phyloP scores from a whole-genome alignment of 129 eudicot genomes.

The Tagetes erecta region DNA sequence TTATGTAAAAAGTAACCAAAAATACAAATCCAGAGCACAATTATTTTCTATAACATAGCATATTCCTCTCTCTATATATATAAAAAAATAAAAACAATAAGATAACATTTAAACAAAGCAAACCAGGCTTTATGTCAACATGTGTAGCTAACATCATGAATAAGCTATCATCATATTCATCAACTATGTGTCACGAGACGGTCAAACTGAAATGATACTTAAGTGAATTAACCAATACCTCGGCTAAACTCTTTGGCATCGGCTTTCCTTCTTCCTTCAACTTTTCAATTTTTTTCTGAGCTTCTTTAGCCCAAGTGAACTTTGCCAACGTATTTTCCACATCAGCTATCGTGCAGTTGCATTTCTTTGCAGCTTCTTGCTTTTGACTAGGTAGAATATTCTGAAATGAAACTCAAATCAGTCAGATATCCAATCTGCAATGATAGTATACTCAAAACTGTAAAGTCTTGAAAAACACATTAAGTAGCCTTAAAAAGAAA shows the following conservation, averaged over 20 bases:
- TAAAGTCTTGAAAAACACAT: background rate
- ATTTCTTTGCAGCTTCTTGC: conserved; percentile 80
- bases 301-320: conserved; percentile 92
- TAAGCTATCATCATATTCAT: conserved; percentile 8
- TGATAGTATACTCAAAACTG: background rate
- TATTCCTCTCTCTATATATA: background rate
- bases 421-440: background rate
- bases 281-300: conserved; percentile 71
- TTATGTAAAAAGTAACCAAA: background rate
- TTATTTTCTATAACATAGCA: background rate
- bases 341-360: conserved; percentile 78
- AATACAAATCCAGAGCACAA: background rate
- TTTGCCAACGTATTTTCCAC: conserved; percentile 81
- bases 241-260: conserved; percentile 77
- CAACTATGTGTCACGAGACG: conserved; percentile 10
- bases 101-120: conserved; percentile 4
- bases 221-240: conserved; percentile 46
- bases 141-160: conserved; percentile 15
- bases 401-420: conserved; percentile 39
- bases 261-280: conserved; percentile 93
- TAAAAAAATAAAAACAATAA: background rate
- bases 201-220: conserved; percentile 3
- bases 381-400: conserved; percentile 71
- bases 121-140: background rate
- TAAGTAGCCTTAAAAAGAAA: background rate